Conservation (phyloP, 2,329 filamentous ascomycete genomes). For the Cordyceps fumosorosea region DNA sequence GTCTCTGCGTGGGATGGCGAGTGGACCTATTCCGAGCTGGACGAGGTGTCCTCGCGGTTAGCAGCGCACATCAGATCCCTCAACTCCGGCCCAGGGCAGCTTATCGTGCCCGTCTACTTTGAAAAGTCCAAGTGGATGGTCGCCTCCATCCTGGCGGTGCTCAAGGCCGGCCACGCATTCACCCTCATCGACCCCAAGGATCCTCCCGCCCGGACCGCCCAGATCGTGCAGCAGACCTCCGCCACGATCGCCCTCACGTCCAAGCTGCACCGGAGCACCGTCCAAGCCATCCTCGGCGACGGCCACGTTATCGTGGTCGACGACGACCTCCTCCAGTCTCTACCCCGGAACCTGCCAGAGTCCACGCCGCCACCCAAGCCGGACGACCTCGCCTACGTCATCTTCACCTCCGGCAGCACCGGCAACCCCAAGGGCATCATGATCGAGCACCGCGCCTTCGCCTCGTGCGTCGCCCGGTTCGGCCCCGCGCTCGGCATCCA, state of each 20-base stretch:
- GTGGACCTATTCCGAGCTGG: constrained; percentile 16
- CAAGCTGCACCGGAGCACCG: background rate
- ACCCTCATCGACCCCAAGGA: background rate
- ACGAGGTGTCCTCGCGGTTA: constrained; percentile 7
- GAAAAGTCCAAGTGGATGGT: background rate
- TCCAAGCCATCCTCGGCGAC: background rate
- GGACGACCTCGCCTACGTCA: constrained; percentile 14
- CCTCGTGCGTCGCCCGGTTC: constrained; percentile 15
- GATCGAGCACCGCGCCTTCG: constrained; percentile 16
- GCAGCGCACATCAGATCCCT: constrained; percentile 3
- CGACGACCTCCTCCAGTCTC: background rate
- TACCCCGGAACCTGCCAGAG: background rate
- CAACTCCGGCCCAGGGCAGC: background rate
- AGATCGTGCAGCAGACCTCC: background rate
- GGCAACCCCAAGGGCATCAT: constrained; percentile 20
- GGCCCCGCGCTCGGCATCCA: constrained; percentile 15
- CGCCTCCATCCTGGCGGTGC: background rate
- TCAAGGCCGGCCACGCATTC: background rate
- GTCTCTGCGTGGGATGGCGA: background rate
- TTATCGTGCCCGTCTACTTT: constrained; percentile 16
- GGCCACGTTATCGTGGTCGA: background rate
- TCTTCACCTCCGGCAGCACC: constrained; percentile 14
- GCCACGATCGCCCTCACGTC: background rate
- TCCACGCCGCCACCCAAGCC: background rate
- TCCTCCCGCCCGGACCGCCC: background rate